Base-by-base conservation (phyloP, 306 rosid species). In the Vigna mungo region DNA sequence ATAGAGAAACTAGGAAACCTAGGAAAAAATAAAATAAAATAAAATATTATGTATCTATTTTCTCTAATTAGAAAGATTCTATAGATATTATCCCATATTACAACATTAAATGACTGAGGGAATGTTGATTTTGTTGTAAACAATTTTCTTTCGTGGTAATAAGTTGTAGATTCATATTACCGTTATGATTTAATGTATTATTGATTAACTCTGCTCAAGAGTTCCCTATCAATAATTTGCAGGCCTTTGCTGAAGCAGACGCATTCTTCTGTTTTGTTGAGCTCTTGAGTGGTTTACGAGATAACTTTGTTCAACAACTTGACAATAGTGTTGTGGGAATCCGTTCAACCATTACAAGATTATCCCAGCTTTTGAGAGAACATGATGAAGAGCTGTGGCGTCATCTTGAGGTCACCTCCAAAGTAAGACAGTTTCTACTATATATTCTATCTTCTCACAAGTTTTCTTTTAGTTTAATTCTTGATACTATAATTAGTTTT, bases 331-430 rank as follows among this genome's bases (percentile, higher is more conserved):
- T 89, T 63, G 99, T 96, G 71, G 99, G 99, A 85, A 96, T 96
- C 71, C 98, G 99, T 58, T 81, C 99, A 86, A 96, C 99, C 23
- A 96, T 96, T 77, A 85, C 96, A 37, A 91, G 79, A 71, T 78
- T 96, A 83, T 96, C 99, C 49, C 97, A 91, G 79, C 97, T 92
- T 88, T 84, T 96, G 80, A 91, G 84, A 85, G 93, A 92, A 85
- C 96, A 96, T 54, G 99, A 96, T 80, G 99, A 92, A 80, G 99
- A 96, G 87, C 86, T 96, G 59, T 96, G 99, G 99, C 99, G 98
- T 83, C 99, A 96, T 86, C 99, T 96, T 74, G 99, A 96, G 87
- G 52, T 96, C 84, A 92, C 98, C 64, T 92, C 97, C 68, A 96
- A 96, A 85, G 99, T 92, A 91, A 82, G 91, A 78, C 20, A 43